Percentiles rank a stretch among this genome's conserved stretches.
Conservation (phyloP, 371 early-diverging fungal genomes). For the Vittaforma corneae region DNA sequence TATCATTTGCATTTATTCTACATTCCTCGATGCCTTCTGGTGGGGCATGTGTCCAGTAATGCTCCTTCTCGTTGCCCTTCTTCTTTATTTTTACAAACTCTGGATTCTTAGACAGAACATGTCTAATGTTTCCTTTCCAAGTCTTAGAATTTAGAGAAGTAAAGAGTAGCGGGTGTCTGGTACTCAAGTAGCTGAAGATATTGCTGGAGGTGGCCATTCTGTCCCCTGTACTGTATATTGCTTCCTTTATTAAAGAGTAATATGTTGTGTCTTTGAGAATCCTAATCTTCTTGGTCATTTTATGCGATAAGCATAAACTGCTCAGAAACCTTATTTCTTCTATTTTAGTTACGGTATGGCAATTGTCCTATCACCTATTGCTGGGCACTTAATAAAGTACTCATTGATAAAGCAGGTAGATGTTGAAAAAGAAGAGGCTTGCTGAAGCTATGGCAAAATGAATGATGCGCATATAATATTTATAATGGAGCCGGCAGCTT, state of each 20-base stretch:
- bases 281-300: constrained; percentile 32
- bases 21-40: constrained; percentile 20
- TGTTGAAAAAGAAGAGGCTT: no score
- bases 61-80: constrained; percentile 12
- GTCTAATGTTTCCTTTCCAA: constrained; percentile 48
- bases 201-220: constrained; percentile 25
- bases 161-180: constrained; percentile 37
- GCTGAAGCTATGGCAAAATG: no score
- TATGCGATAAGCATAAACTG: no score
- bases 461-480: no score
- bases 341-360: no score
- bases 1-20: constrained; percentile 2
- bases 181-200: constrained; percentile 42
- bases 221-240: constrained; percentile 13
- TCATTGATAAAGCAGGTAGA: no score
- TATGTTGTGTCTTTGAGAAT: constrained; percentile 44
- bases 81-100: constrained; percentile 44
- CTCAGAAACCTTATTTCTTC: no score
- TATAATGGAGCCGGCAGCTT: no score
- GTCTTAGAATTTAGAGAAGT: constrained; percentile 35
- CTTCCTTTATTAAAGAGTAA: constrained; percentile 36
- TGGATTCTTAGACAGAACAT: constrained; percentile 40
- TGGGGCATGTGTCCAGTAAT: constrained; percentile 41
- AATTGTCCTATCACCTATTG: no score
- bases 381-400: no score